Percentiles rank a stretch among this genome's conserved stretches.
Evolutionary conservation across 805 yeast genomes (phyloP).

Genomic region (Schwanniomyces pseudopolymorphus): DNA sequence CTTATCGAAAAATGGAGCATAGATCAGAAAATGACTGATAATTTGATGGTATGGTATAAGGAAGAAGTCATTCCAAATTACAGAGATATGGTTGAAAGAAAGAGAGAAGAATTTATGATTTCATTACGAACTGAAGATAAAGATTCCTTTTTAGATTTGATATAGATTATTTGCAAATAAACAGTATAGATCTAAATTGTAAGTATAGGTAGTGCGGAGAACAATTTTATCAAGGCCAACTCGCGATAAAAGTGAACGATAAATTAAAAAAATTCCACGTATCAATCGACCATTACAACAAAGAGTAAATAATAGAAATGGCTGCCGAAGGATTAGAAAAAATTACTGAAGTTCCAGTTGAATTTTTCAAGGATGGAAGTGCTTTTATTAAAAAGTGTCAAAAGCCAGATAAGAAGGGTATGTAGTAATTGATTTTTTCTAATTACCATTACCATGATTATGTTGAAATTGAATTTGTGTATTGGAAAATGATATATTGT

Average conservation of each 20-base stretch:
- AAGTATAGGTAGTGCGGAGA: not conserved
- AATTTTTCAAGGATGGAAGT: conserved; percentile 87
- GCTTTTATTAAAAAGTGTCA: conserved; percentile 89
- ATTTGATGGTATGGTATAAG: conserved; percentile 20
- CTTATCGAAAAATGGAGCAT: conserved; percentile 39
- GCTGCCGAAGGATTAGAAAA: conserved; percentile 68
- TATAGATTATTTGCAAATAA: conserved; percentile 11
- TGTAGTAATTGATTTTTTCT: conserved; percentile 17
- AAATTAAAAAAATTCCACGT: conserved; percentile 1
- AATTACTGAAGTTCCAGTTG: conserved; percentile 82
- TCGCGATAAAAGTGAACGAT: conserved; percentile 3
- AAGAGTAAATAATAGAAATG: conserved; percentile 22
- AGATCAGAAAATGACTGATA: conserved; percentile 24
- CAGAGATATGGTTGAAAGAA: conserved; percentile 19
- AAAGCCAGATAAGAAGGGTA: conserved; percentile 83
- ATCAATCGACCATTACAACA: not conserved
- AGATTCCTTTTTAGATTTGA: conserved; percentile 29
- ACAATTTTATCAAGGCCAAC: not conserved
- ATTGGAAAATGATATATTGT: not conserved
- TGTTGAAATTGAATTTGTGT: too few relatives aligned
- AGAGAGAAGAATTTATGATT: conserved; percentile 23
- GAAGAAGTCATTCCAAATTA: conserved; percentile 18
- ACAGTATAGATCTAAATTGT: not conserved
- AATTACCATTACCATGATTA: not conserved
- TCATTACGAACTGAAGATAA: conserved; percentile 23